Percentiles rank a stretch among this genome's conserved stretches.
phyloP scores from a whole-genome alignment of 192 early-diverging fungal genomes.

The Gorgonomyces haynaldii region DNA sequence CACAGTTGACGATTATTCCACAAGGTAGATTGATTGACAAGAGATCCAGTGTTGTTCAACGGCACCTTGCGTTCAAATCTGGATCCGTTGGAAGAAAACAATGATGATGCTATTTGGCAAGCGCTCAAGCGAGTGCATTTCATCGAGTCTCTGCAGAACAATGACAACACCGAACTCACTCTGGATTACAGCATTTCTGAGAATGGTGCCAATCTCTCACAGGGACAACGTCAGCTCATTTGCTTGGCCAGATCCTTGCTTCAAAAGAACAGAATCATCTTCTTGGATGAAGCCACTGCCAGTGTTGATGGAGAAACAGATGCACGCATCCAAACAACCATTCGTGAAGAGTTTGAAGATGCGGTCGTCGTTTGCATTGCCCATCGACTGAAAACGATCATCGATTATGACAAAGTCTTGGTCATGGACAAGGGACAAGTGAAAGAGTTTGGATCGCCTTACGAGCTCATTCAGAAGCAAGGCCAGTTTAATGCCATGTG shows the following conservation, averaged over 20 bases:
- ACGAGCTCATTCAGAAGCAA: conserved; percentile 33
- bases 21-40: no score
- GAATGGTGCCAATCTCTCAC: conserved; percentile 18
- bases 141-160: conserved; percentile 1
- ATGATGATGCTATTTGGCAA: conserved; percentile 41
- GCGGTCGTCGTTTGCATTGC: conserved; percentile 62
- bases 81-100: conserved; percentile 45
- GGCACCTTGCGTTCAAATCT: conserved; percentile 37
- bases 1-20: conserved; percentile 33
- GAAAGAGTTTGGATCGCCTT: conserved; percentile 57
- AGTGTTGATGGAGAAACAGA: conserved; percentile 65
- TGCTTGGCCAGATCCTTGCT: conserved; percentile 22
- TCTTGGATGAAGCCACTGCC: conserved; percentile 38
- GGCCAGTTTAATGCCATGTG: not conserved
- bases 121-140: conserved; percentile 35
- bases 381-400: conserved; percentile 59
- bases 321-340: conserved; percentile 51
- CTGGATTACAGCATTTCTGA: conserved; percentile 9
- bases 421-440: conserved; percentile 63
- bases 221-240: conserved; percentile 24
- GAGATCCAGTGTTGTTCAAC: conserved; percentile 14
- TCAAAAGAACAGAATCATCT: conserved; percentile 2
- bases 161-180: conserved; percentile 4
- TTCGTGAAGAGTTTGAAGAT: conserved; percentile 49
- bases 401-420: conserved; percentile 54